Evolutionary conservation across 2,329 filamentous ascomycete genomes (phyloP), one percentile per base, ranked within the genome.

Genomic region (Drechslera avenae): DNA sequence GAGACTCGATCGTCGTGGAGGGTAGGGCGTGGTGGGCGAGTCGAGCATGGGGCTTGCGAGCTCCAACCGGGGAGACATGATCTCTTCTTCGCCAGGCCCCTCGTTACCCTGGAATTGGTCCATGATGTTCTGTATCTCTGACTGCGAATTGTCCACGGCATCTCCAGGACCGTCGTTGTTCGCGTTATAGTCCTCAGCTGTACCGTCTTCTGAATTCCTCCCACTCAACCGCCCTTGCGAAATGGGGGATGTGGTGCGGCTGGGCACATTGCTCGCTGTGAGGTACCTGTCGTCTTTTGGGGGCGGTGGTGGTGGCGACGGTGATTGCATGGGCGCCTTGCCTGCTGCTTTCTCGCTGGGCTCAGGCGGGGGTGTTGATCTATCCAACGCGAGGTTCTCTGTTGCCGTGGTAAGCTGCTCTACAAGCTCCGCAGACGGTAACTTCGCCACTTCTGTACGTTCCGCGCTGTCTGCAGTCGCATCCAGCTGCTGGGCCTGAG

Each of bases 101-200:
- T 86, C 85, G 21, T 85, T 85, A 42, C 85, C 86, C 62, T 88
- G 87, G 64, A 97, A 97, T 74, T 97, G 94, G 56, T 91, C 90
- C 90, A 99, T 97, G 71, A 99, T 97, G 69, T 84, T 96, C 75
- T 97, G 90, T 53, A 99, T 97, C 76, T 99, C 94, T 5, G 88
- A 87, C 52, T 85, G 84, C 1, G 89, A 90, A 43, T 85, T 85
- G 42, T 83, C 83, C 39, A 68, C 70, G 4, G 60, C 58, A 35
- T 76, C 74, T 1, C 67, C 66, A 1, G 54, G 56, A 5, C 68
- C 71, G 34, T 73, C 64, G 10, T 72, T 66, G 16, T 70, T 72
- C 42, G 91, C 86, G 17, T 84, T 82, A 53, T 72, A 68, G 37
- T 62, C 64, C 30, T 63, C 63, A n/a, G 60, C 68, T 12, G 67